These are phyloP conservation scores for Dichomitus squalens DNA, from an alignment of 1,284 basidiomycete genomes.

Conservation along the genomic window DNA sequence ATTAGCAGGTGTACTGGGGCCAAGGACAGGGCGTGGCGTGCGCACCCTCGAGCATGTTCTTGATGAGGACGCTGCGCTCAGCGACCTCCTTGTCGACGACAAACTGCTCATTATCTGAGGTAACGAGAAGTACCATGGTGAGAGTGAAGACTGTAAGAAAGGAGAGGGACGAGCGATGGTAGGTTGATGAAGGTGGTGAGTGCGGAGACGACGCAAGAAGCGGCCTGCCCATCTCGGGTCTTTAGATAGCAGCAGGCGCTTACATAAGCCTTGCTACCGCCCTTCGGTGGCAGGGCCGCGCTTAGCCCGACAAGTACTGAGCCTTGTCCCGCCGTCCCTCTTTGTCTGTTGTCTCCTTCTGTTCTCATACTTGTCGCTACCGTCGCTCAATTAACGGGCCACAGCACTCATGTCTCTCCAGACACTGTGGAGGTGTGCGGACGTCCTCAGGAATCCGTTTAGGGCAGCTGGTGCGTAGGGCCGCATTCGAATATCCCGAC, in stretches of 20 bases:
- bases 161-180: conserved; percentile 14
- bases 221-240: conserved; percentile 7
- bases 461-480: conserved; percentile 12
- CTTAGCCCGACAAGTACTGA: background rate
- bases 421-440: conserved; percentile 18
- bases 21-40: background rate
- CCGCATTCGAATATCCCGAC: background rate
- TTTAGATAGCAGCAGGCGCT: conserved; percentile 3
- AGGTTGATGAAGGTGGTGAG: conserved; percentile 15
- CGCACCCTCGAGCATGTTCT: conserved; percentile 98
- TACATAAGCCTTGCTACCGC: conserved; percentile 27
- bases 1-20: background rate
- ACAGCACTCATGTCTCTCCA: conserved; percentile 16
- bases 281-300: conserved; percentile 45
- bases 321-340: too few relatives aligned
- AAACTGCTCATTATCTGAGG: conserved; percentile 97
- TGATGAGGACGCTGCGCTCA: conserved; percentile 94
- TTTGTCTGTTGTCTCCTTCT: background rate
- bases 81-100: conserved; percentile 93
- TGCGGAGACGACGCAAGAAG: conserved; percentile 26
- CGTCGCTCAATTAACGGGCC: background rate
- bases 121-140: conserved; percentile 79
- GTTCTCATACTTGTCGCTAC: background rate
- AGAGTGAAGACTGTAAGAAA: conserved; percentile 4
- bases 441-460: conserved; percentile 19